Percentiles rank a stretch among this genome's conserved stretches.
phyloP scores from a whole-genome alignment of 1,284 basidiomycete genomes.

The Pseudozyma sp. region DNA sequence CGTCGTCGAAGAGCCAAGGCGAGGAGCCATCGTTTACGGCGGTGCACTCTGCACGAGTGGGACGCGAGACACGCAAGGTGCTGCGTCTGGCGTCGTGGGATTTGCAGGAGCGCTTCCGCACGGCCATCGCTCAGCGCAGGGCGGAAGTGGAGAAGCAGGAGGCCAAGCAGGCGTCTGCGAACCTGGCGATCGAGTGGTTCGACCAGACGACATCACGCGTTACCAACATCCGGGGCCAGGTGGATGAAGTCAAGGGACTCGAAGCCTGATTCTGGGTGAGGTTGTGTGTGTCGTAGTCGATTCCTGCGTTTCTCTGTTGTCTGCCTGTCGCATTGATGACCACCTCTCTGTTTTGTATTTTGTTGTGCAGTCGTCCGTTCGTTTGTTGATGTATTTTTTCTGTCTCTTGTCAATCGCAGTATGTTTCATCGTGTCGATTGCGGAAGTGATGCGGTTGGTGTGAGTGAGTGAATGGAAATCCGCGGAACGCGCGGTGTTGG shows the following conservation, averaged over 20 bases:
- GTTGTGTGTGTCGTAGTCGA: background rate
- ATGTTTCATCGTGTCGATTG: too few relatives aligned
- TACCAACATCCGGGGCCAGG: conserved; percentile 12
- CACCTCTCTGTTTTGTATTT: background rate
- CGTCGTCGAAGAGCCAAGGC: conserved; percentile 2
- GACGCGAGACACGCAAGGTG: conserved; percentile 92
- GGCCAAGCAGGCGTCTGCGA: conserved; percentile 58
- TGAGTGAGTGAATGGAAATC: background rate
- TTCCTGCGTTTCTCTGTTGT: background rate
- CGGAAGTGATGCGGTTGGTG: too few relatives aligned
- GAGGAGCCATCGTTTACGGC: conserved; percentile 73
- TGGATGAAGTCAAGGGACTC: conserved; percentile 41
- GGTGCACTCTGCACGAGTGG: conserved; percentile 78
- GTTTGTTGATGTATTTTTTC: too few relatives aligned
- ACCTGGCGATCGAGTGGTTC: conserved; percentile 58
- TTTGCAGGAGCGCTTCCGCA: conserved; percentile 83
- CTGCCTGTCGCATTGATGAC: background rate
- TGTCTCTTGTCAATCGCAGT: too few relatives aligned
- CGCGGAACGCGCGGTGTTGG: background rate
- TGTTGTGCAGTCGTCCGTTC: too few relatives aligned
- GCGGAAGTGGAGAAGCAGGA: conserved; percentile 69
- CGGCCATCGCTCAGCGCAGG: conserved; percentile 80
- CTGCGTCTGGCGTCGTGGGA: conserved; percentile 93
- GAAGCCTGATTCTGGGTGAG: conserved; percentile 12
- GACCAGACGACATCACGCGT: conserved; percentile 42